Evolutionary conservation across 1,284 basidiomycete genomes (phyloP), one percentile per base, ranked within the genome.

Genomic region (Irpex rosettiformis): DNA sequence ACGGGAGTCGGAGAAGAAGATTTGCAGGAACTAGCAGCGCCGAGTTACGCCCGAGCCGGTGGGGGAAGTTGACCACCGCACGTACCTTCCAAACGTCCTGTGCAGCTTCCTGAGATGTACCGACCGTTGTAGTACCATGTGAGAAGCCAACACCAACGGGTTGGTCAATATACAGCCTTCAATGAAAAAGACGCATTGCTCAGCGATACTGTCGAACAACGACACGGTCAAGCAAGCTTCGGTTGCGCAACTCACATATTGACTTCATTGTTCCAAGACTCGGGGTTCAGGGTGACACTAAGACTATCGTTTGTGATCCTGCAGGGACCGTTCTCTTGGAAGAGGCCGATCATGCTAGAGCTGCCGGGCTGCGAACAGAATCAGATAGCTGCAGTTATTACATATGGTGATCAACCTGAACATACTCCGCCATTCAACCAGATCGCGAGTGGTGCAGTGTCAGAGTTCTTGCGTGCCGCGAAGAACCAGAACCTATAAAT

Each of bases 371-470:
- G 75, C 55, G 18, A 29, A 21, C 21, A 52, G 47, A 43, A 40
- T 37, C 52, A 18, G 1, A 22, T 13, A 27, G 7, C 7, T 24
- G 6, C 21, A n/a, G n/a, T n/a, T n/a, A 33, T 37, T 52, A 18
- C 10, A 25, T 4, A 30, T 25, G 2, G 25, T 29, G n/a, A 13
- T 16, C 6, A 51, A 27, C 18, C 21, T 29, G 7, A 71, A 45
- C 79, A 63, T 65, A 86, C 83, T 4, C 84, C 84, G 48, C 84
- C 85, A 66, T 86, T 86, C 60, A 88, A 79, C 85, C 85, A 87
- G 48, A 86, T 74, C 11, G 81, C 75, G 28, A 87, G 72, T 29
- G 86, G 84, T 2, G 84, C 84, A 2, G 74, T 80, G 24, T 78
- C 76, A 0, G 83, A 76, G 62, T 80, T 79, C 52, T 81, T 79